Conservation (phyloP, 345 rosid genomes). For the Carallia brachiata region DNA sequence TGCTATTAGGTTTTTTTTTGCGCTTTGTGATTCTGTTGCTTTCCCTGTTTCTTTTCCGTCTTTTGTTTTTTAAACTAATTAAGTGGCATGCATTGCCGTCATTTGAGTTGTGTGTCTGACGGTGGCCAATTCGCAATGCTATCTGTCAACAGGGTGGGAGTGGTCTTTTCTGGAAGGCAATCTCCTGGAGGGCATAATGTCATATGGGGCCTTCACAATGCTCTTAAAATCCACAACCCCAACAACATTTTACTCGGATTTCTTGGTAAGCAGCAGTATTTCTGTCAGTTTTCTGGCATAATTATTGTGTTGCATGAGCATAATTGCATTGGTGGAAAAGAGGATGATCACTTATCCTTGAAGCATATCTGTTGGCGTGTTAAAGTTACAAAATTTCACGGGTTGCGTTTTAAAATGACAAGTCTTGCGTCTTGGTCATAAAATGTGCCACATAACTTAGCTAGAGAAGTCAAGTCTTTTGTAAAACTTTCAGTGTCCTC, state of each 20-base stretch:
- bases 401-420: no score
- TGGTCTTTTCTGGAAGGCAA: slow-evolving; percentile 94
- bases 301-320: background rate
- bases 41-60: background rate
- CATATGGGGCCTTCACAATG: slow-evolving; percentile 82
- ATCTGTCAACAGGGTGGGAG: slow-evolving; percentile 64
- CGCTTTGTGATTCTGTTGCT: background rate
- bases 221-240: slow-evolving; percentile 80
- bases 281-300: slow-evolving; percentile 1
- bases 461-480: no score
- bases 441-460: no score
- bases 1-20: slow-evolving; percentile 45
- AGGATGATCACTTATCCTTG: no score
- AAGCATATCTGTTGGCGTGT: no score
- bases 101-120: no score
- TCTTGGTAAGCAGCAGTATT: slow-evolving; percentile 51
- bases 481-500: no score
- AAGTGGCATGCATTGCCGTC: no score
- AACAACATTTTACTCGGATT: slow-evolving; percentile 74
- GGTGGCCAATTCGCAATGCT: background rate
- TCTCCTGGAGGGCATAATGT: slow-evolving; percentile 99
- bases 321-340: no score
- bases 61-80: background rate
- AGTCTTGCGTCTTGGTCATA: no score
- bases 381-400: no score